Percentiles rank a stretch among this genome's conserved stretches.
These are phyloP conservation scores for Skeletonema menzelii DNA, from an alignment of 108 stramenopile genomes.

Conservation along the genomic window DNA sequence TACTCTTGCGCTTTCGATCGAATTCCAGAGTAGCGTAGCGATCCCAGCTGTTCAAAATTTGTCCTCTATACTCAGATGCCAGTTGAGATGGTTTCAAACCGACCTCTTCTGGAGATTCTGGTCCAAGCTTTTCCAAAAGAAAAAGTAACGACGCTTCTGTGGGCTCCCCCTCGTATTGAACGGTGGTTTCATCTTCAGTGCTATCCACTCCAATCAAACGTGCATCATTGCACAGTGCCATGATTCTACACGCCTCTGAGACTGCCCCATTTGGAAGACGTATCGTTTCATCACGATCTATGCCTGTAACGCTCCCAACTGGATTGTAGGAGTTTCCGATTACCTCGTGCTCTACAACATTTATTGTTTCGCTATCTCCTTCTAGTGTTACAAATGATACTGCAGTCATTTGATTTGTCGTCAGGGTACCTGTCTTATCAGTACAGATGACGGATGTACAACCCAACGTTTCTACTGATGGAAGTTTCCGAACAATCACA, in stretches of 20 bases:
- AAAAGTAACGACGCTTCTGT: constrained; percentile 94
- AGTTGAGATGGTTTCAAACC: constrained; percentile 46
- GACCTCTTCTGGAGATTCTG: constrained; percentile 7
- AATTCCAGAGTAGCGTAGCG: constrained; percentile 94
- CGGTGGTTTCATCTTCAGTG: background rate
- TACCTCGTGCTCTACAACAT: constrained; percentile 58
- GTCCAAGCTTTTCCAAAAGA: constrained; percentile 87
- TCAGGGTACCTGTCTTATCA: constrained; percentile 93
- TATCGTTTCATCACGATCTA: constrained; percentile 47
- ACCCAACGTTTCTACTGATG: constrained; percentile 97
- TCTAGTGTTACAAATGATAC: constrained; percentile 62
- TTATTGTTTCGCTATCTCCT: constrained; percentile 2
- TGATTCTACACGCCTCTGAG: constrained; percentile 65
- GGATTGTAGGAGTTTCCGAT: constrained; percentile 73
- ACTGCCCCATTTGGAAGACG: constrained; percentile 45
- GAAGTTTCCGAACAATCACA: constrained; percentile 84
- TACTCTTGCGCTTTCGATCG: constrained; percentile 77
- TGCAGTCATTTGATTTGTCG: constrained; percentile 97
- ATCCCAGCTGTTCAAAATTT: constrained; percentile 17
- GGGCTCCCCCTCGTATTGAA: constrained; percentile 85
- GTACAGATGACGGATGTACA: constrained; percentile 92
- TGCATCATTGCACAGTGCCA: constrained; percentile 84
- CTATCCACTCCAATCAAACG: constrained; percentile 59
- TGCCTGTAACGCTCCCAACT: constrained; percentile 59
- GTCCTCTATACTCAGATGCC: constrained; percentile 60